Evolutionary conservation across 768 basidiomycete genomes (phyloP).

Genomic region (Chalciporus chontae): DNA sequence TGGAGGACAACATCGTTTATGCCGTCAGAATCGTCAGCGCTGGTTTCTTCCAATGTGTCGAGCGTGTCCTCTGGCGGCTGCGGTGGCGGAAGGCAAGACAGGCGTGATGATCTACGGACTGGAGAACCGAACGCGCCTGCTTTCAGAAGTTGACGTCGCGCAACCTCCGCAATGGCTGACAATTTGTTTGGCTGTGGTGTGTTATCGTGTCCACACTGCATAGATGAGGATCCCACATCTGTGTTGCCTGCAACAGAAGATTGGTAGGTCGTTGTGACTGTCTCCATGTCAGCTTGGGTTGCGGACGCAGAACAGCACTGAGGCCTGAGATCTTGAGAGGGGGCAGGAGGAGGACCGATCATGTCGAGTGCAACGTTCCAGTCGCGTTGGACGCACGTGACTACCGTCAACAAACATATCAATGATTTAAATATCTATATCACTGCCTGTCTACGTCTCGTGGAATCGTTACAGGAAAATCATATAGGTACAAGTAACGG

Average conservation of each 20-base stretch:
- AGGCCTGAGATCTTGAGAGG: too few relatives aligned
- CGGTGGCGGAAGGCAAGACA: slow-evolving; percentile 39
- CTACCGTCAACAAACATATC: not conserved
- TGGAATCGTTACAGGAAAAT: not conserved
- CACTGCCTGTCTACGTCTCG: not conserved
- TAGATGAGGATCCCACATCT: slow-evolving; percentile 41
- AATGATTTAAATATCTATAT: not conserved
- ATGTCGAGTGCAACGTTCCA: slow-evolving; percentile 17
- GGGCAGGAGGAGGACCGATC: not conserved
- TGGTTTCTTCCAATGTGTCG: slow-evolving; percentile 18
- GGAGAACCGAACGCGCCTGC: slow-evolving; percentile 28
- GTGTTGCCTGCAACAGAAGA: slow-evolving; percentile 30
- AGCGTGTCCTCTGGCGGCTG: slow-evolving; percentile 18
- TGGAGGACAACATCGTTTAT: slow-evolving; percentile 21
- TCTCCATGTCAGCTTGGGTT: slow-evolving; percentile 21
- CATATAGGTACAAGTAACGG: not conserved
- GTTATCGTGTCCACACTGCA: slow-evolving; percentile 48
- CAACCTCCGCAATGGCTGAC: slow-evolving; percentile 35
- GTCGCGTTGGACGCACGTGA: slow-evolving; percentile 33
- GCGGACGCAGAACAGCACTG: too few relatives aligned
- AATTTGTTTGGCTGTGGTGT: slow-evolving; percentile 50
- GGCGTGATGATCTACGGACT: slow-evolving; percentile 49
- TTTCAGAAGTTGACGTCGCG: slow-evolving; percentile 29
- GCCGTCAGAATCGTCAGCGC: slow-evolving; percentile 32
- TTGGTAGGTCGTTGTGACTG: slow-evolving; percentile 23